A percentile compares a stretch with the other conserved stretches of the same genome.
Conservation (phyloP, 2,329 filamentous ascomycete genomes). For the Diaporthe citri region DNA sequence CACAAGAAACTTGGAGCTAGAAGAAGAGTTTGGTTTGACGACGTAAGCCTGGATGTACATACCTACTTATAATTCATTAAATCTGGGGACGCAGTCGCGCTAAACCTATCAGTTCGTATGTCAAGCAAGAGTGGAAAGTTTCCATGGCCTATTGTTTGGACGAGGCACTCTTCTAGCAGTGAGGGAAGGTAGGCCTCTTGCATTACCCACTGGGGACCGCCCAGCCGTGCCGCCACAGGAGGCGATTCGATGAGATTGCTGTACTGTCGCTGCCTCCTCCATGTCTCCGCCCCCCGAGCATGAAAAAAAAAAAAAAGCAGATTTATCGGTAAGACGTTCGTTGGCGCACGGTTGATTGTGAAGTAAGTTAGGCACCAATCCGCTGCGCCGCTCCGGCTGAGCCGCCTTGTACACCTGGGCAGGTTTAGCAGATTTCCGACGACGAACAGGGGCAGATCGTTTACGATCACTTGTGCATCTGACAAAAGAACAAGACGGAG, state of each 20-base stretch:
- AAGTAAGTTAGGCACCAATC: not conserved
- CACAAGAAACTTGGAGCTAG: not conserved
- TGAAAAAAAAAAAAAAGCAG: not conserved
- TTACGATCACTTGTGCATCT: too few species aligned
- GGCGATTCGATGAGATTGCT: not conserved
- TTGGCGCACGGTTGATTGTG: not conserved
- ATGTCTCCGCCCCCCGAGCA: not conserved
- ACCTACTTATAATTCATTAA: not conserved
- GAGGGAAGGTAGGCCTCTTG: not conserved
- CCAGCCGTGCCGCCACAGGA: not conserved
- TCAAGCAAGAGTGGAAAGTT: not conserved
- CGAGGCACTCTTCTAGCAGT: not conserved
- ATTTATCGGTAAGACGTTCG: not conserved
- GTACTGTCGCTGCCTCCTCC: not conserved
- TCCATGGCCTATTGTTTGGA: not conserved
- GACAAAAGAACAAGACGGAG: too few species aligned
- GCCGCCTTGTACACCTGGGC: not conserved
- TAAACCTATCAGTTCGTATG: not conserved
- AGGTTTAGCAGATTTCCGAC: too few species aligned
- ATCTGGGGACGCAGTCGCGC: not conserved
- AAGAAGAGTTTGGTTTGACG: not conserved
- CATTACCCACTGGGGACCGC: not conserved
- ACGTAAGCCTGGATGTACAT: not conserved
- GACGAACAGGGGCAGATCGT: too few species aligned
- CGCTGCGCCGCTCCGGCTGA: not conserved